Evolutionary conservation across 257 asterid species (phyloP).

Genomic region (Cordia subcordata): DNA sequence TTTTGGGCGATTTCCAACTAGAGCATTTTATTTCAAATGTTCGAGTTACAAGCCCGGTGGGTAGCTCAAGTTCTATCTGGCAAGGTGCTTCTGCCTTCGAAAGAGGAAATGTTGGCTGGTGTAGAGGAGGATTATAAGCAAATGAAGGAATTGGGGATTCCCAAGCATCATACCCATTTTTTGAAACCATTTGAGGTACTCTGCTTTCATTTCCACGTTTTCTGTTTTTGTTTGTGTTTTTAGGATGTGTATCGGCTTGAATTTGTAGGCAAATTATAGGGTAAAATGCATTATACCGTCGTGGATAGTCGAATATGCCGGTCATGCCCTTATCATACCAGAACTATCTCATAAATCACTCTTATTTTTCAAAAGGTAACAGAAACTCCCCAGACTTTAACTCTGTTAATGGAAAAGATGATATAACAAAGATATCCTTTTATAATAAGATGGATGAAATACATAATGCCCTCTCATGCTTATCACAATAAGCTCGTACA

Average conservation of each 20-base stretch:
- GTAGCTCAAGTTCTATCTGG: conserved; percentile 48
- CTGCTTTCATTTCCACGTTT: background rate
- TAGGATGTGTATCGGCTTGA: no score
- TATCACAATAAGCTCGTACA: no score
- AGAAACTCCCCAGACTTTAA: no score
- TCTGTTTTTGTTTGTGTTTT: background rate
- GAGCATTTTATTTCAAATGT: conserved; percentile 22
- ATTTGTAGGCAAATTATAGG: background rate
- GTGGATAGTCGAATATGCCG: no score
- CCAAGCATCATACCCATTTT: conserved; percentile 11
- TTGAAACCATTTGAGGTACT: conserved; percentile 2
- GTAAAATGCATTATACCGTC: no score
- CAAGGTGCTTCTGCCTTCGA: conserved; percentile 34
- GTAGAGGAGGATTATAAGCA: conserved; percentile 32
- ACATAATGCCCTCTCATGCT: no score
- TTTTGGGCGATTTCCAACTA: background rate
- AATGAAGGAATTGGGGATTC: conserved; percentile 36
- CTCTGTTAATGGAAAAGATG: no score
- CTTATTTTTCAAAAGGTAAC: no score
- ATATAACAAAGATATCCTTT: no score
- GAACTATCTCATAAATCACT: no score
- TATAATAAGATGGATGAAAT: no score
- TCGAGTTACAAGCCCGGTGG: conserved; percentile 66
- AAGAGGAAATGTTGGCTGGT: conserved; percentile 43
- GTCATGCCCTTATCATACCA: no score